These are phyloP conservation scores for Solanum bulbocastanum DNA, from an alignment of 257 asterid species.

Conservation along the genomic window DNA sequence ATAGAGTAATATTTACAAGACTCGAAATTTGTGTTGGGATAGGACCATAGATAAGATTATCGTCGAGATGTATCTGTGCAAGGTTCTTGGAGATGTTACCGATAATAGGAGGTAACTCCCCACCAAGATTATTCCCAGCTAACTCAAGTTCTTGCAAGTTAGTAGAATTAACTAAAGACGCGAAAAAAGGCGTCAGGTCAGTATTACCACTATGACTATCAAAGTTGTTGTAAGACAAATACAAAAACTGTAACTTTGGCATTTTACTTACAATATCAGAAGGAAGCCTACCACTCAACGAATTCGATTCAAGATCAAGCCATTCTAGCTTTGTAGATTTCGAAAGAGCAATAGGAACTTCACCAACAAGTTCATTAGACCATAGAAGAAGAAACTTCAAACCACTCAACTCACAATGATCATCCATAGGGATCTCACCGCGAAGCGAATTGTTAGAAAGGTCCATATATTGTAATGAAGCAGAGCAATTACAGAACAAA, in stretches of 20 bases:
- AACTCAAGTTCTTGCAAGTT: slow-evolving; percentile 63
- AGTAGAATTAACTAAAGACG: slow-evolving; percentile 37
- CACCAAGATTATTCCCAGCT: slow-evolving; percentile 59
- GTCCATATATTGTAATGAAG: slow-evolving; percentile 47
- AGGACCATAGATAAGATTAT: slow-evolving; percentile 45
- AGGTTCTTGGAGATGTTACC: slow-evolving; percentile 46
- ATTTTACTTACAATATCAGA: slow-evolving; percentile 24
- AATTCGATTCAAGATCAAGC: slow-evolving; percentile 65
- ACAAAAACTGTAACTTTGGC: slow-evolving; percentile 48
- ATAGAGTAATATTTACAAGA: slow-evolving; percentile 50
- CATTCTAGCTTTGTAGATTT: slow-evolving; percentile 63
- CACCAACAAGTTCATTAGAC: slow-evolving; percentile 57
- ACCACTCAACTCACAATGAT: slow-evolving; percentile 35
- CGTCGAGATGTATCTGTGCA: slow-evolving; percentile 49
- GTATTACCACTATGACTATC: slow-evolving; percentile 48
- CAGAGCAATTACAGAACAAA: slow-evolving; percentile 47
- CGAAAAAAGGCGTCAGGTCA: slow-evolving; percentile 49
- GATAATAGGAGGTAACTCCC: slow-evolving; percentile 65
- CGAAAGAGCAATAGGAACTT: slow-evolving; percentile 45
- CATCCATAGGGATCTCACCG: slow-evolving; percentile 44
- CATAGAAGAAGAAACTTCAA: slow-evolving; percentile 62
- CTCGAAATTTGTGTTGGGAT: slow-evolving; percentile 55
- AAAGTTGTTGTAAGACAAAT: slow-evolving; percentile 55
- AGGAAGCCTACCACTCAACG: slow-evolving; percentile 57
- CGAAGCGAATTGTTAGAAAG: slow-evolving; percentile 67